These are phyloP conservation scores for Tulasnella sp. DNA, from an alignment of 768 basidiomycete species.

Conservation along the genomic window DNA sequence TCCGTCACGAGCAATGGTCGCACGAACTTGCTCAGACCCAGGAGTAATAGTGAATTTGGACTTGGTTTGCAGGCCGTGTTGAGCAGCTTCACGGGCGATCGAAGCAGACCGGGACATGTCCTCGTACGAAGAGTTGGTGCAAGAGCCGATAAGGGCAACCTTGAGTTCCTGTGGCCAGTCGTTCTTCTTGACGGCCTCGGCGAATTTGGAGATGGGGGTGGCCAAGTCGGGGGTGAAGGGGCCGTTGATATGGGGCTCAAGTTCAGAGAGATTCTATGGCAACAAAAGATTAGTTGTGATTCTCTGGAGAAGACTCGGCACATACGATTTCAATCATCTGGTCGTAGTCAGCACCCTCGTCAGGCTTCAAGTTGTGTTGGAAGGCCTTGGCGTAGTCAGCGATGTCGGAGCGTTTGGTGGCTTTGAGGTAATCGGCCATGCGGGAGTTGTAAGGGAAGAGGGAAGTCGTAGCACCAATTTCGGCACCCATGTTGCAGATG, in stretches of 20 bases:
- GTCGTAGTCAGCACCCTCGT: constrained; percentile 85
- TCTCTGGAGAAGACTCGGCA: neutral
- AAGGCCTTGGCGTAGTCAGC: constrained; percentile 82
- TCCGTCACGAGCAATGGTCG: constrained; percentile 94
- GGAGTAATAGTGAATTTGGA: constrained; percentile 97
- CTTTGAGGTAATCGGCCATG: constrained; percentile 86
- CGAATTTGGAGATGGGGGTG: constrained; percentile 94
- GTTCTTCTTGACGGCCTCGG: constrained; percentile 82
- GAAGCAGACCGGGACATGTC: constrained; percentile 98
- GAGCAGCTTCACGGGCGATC: constrained; percentile 78
- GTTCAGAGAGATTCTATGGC: constrained; percentile 76
- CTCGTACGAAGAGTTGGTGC: constrained; percentile 99
- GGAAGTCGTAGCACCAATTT: constrained; percentile 97
- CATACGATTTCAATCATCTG: constrained; percentile 81
- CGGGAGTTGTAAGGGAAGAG: constrained; percentile 97
- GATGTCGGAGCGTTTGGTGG: constrained; percentile 84
- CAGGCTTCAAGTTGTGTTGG: constrained; percentile 80
- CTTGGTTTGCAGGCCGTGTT: constrained; percentile 78
- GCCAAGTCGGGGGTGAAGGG: constrained; percentile 99
- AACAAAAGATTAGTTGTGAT: neutral
- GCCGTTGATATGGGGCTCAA: constrained; percentile 98
- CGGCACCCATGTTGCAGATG: constrained; percentile 99
- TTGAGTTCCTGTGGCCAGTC: constrained; percentile 94
- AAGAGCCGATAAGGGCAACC: constrained; percentile 96
- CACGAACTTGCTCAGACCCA: constrained; percentile 95